Evolutionary conservation across 768 basidiomycete genomes (phyloP), one percentile per base, ranked within the genome.

Genomic region (Rhizopogon roseolus): DNA sequence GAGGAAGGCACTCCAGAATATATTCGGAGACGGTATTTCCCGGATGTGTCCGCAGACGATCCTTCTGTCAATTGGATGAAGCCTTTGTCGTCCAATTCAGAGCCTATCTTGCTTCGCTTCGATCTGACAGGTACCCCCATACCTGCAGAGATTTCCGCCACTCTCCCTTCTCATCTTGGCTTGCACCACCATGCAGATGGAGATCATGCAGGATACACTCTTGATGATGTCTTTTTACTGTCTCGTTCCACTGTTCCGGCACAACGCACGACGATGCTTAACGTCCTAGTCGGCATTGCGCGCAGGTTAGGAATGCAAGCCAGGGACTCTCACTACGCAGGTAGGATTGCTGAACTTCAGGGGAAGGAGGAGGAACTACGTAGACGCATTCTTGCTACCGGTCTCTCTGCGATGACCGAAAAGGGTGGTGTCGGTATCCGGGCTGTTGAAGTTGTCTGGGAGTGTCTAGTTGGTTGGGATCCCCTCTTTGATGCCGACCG

Each of bases 171-270:
- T 0, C 86, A 93, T 70, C 78, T 93, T 6, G 94, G 94, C 4
- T 74, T 96, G 3, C 93, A 98, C 68, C 94, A 97, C 64, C 94
- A 96, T 64, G 86, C 93, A 0, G 85, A 90, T 52, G 75, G 77
- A 5, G 70, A 75, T 32, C 82, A 78, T 53, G 94, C 94, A 0
- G 94, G 93, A 0, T 97, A 97, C 69, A 94, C 91, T 0, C 72
- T 96, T 1, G 85, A 91, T 41, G 94, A 96, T 55, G 76, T 96
- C 4, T 85, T 95, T 42, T 71, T 89, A 39, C 76, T 95, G 8
- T 82, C 85, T 4, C 74, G 90, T 38, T 93, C 91, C 0, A 92
- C 85, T 2, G 87, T 94, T 0, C 83, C 85, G 11, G 86, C 88
- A 5, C 94, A 98, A 64, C 78, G 93, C 34, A 82, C 87, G 5